These are phyloP conservation scores for Epichloe gansuensis DNA, from an alignment of 2,329 filamentous ascomycete genomes.

Conservation along the genomic window DNA sequence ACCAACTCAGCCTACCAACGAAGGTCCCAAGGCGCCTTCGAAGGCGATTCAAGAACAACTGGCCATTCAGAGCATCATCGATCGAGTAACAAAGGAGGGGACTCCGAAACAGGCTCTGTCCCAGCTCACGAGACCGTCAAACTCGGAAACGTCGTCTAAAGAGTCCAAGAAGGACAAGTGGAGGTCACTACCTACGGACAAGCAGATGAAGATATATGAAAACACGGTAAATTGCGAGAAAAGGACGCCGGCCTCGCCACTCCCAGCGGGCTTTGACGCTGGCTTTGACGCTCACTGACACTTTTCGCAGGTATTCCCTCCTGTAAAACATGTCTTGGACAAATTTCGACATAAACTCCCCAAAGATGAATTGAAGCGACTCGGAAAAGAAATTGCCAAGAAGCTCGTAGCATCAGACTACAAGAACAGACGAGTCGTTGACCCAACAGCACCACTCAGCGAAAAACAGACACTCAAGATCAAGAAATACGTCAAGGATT, in stretches of 20 bases:
- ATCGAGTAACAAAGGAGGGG: constrained; percentile 63
- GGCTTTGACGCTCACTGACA: neutral
- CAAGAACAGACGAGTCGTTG: constrained; percentile 74
- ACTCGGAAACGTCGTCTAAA: constrained; percentile 35
- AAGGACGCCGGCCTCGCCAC: neutral
- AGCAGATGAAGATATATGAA: constrained; percentile 91
- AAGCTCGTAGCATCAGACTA: constrained; percentile 87
- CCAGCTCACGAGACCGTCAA: constrained; percentile 49
- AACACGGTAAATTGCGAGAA: constrained; percentile 57
- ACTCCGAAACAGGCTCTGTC: constrained; percentile 41
- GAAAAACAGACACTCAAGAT: constrained; percentile 72
- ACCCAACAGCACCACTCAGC: constrained; percentile 59
- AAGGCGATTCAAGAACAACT: constrained; percentile 53
- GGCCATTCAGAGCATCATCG: constrained; percentile 71
- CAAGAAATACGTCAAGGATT: constrained; percentile 73
- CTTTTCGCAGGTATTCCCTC: constrained; percentile 56
- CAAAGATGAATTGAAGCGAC: constrained; percentile 58
- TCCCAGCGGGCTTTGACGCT: too few species aligned
- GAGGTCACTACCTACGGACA: constrained; percentile 59
- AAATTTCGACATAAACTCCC: constrained; percentile 81
- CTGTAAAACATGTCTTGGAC: constrained; percentile 74
- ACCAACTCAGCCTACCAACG: constrained; percentile 57
- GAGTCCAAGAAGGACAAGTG: constrained; percentile 59
- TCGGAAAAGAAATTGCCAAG: constrained; percentile 61
- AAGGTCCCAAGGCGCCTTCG: constrained; percentile 53